Evolutionary conservation across 805 yeast species (phyloP), one percentile per base, ranked within the genome.

Genomic region (Hyphopichia homilentoma): DNA sequence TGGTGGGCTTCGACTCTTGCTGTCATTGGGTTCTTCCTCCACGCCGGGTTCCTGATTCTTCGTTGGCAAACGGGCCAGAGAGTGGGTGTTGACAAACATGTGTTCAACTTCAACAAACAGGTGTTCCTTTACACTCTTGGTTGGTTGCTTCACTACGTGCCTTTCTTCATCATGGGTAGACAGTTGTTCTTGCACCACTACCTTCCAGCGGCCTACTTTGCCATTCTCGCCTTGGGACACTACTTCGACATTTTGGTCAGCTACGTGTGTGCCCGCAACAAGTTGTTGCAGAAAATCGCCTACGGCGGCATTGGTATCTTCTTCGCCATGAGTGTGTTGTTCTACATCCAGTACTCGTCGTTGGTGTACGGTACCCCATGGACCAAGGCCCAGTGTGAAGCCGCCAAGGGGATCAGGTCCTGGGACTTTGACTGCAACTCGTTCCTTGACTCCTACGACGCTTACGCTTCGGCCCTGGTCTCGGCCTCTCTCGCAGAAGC

Each of bases 121-220:
- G 71, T 73, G 18, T 60, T 80, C 35, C 75, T 75, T 20, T 84
- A 77, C 54, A 49, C 79, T 25, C 49, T 75, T 6, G 95, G 94
- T 27, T 86, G 88, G 84, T 62, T 55, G 7, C 40, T 81, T 23
- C 95, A 86, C 57, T 81, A 75, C 52, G 53, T 70, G 34, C 94
- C 95, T 44, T 84, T 85, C 33, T 81, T 75, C 61, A 65, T 89
- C 37, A 89, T 89, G 97, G 88, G 80, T 16, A 79, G 97, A 64
- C 97, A 89, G 64, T 61, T 89, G 61, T 89, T 90, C 67, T 68
- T 89, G 54, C 97, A 89, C 59, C 97, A 89, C 60, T 90, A 90
- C 59, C 64, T 93, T 45, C 97, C 96, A 35, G 86, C 97, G 2
- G 74, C 86, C 33, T 93, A 87, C 65, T 93, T 93, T 60, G 93